phyloP scores from a whole-genome alignment of 139 green algal species.

The Bryopsis sp. region DNA sequence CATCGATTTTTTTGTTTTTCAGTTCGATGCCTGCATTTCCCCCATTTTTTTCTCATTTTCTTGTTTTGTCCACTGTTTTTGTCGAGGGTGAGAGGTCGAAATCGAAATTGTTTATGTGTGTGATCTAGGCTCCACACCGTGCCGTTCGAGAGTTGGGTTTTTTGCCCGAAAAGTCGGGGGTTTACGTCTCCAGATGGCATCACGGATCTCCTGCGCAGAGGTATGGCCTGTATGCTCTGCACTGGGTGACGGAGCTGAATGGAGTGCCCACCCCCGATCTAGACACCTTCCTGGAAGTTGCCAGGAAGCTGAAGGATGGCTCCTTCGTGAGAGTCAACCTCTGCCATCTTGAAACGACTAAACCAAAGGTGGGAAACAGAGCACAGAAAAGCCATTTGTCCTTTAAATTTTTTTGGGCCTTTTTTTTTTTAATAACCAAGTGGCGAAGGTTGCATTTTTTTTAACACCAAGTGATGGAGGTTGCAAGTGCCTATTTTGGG shows the following conservation, averaged over 20 bases:
- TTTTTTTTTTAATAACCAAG: not conserved
- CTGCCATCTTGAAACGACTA: conserved; percentile 55
- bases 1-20: no score
- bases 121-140: conserved; percentile 54
- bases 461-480: not conserved
- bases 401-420: not conserved
- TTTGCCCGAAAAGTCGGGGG: conserved; percentile 40
- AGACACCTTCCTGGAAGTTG: conserved; percentile 57
- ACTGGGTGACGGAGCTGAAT: conserved; percentile 76
- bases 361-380: conserved; percentile 56
- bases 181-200: conserved; percentile 67
- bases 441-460: not conserved
- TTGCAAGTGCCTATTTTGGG: not conserved
- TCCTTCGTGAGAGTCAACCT: conserved; percentile 68
- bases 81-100: not conserved
- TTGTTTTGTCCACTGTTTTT: not conserved
- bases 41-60: not conserved
- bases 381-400: no score
- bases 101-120: not conserved
- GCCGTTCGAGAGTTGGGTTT: conserved; percentile 72
- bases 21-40: no score
- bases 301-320: conserved; percentile 38
- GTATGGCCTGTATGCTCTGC: conserved; percentile 79
- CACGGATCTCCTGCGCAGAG: conserved; percentile 71
- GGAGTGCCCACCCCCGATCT: conserved; percentile 53